A percentile compares a stretch with the other conserved stretches of the same genome.
phyloP scores from a whole-genome alignment of 139 green algal species.

The Choricystis sp. region DNA sequence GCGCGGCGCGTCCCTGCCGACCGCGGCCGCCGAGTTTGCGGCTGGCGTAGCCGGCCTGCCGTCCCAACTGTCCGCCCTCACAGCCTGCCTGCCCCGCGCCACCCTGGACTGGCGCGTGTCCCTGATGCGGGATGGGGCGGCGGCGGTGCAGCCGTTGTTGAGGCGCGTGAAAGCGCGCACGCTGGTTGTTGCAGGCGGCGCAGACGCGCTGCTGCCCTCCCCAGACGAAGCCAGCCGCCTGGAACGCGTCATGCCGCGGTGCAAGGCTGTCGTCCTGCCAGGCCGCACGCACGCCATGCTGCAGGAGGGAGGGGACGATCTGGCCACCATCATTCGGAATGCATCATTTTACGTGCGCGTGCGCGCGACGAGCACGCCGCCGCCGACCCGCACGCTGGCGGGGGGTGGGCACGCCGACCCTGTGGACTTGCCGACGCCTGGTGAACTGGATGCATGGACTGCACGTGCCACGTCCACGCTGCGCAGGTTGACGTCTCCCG shows the following conservation, averaged over 20 bases:
- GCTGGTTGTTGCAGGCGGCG: conserved; percentile 38
- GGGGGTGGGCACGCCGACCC: conserved; percentile 41
- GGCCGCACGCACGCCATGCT: conserved; percentile 57
- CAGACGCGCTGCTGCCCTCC: conserved; percentile 48
- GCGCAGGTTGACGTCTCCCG: conserved; percentile 38
- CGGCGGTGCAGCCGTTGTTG: conserved; percentile 10
- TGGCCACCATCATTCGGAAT: conserved; percentile 48
- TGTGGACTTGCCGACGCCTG: conserved; percentile 57
- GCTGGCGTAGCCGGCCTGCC: conserved; percentile 22
- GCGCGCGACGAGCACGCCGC: conserved; percentile 17
- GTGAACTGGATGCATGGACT: conserved; percentile 19
- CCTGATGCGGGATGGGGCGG: conserved; percentile 33
- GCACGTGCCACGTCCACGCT: conserved; percentile 16
- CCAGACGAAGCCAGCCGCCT: conserved; percentile 35
- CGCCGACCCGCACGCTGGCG: conserved; percentile 5
- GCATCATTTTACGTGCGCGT: conserved; percentile 53
- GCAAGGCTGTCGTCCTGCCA: conserved; percentile 15
- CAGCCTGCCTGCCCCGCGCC: conserved; percentile 39
- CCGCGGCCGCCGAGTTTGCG: conserved; percentile 1
- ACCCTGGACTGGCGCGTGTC: conserved; percentile 59
- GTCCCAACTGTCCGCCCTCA: conserved; percentile 42
- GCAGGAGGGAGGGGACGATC: conserved; percentile 49
- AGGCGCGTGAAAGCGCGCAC: conserved; percentile 38
- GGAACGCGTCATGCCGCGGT: conserved; percentile 26
- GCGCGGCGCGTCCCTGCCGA: neutral